Percentiles rank a stretch among this genome's conserved stretches.
Conservation (phyloP, 2,329 filamentous ascomycete species). For the Botrytis elliptica region DNA sequence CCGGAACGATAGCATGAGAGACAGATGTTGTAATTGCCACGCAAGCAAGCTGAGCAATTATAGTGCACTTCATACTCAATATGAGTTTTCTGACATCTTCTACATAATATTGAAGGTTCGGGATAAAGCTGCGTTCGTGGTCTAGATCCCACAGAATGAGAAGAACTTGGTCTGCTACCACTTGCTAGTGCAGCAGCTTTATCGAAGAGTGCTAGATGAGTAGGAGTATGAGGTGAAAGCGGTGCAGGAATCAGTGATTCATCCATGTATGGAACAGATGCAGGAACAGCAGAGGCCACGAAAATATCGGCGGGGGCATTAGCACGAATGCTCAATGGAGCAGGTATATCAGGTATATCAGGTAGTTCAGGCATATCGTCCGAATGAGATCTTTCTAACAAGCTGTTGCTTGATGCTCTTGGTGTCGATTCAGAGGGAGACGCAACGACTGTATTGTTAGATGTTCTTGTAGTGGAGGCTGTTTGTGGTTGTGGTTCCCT, state of each 20-base stretch:
- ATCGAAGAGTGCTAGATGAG: constrained; percentile 32
- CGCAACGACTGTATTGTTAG: constrained; percentile 6
- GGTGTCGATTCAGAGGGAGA: constrained; percentile 24
- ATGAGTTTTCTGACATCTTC: constrained; percentile 64
- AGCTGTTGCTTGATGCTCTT: constrained; percentile 13
- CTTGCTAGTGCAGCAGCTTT: constrained; percentile 36
- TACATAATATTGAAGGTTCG: constrained; percentile 74
- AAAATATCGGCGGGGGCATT: constrained; percentile 30
- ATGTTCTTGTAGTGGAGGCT: constrained; percentile 16
- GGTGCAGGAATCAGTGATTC: constrained; percentile 35
- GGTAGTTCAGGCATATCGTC: background rate
- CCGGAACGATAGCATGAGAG: constrained; percentile 74
- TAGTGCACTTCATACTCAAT: constrained; percentile 89
- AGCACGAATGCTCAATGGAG: constrained; percentile 27
- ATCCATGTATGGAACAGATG: constrained; percentile 28
- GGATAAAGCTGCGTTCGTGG: constrained; percentile 49
- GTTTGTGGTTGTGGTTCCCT: constrained; percentile 15
- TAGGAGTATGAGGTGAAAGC: constrained; percentile 31
- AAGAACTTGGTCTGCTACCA: constrained; percentile 37
- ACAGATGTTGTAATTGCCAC: constrained; percentile 77
- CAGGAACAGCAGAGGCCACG: constrained; percentile 27
- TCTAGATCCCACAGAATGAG: constrained; percentile 35
- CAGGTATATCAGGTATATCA: background rate
- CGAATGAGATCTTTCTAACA: background rate
- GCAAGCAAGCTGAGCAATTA: constrained; percentile 69